Conservation (phyloP, 148 eudicot species). For the Beta vulgaris region DNA sequence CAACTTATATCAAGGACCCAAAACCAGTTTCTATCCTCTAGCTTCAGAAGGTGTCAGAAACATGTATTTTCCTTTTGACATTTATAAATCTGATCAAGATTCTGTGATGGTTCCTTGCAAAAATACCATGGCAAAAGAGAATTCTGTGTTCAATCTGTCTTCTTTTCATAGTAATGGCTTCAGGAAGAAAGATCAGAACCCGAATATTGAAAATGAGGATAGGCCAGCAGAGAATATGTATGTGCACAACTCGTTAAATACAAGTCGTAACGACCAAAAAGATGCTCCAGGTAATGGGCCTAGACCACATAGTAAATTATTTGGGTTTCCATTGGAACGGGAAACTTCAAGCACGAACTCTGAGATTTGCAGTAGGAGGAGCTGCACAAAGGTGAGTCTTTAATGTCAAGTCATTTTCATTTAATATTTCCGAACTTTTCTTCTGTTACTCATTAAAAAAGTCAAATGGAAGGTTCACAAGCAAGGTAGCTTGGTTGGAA, state of each 20-base stretch:
- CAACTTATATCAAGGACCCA: constrained; percentile 39
- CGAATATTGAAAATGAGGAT: constrained; percentile 33
- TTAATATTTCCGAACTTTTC: not conserved
- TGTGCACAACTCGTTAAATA: constrained; percentile 19
- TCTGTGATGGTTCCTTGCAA: constrained; percentile 28
- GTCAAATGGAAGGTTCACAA: constrained; percentile 67
- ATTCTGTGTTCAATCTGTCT: constrained; percentile 22
- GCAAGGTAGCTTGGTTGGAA: constrained; percentile 88
- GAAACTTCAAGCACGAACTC: constrained; percentile 40
- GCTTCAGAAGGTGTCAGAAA: constrained; percentile 76
- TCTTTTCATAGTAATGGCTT: constrained; percentile 28
- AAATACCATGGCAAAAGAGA: constrained; percentile 35
- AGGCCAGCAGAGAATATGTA: constrained; percentile 31
- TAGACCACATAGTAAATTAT: constrained; percentile 46
- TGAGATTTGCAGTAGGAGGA: constrained; percentile 62
- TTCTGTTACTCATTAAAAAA: constrained; percentile 6
- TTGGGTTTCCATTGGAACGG: constrained; percentile 61
- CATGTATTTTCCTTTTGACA: constrained; percentile 46
- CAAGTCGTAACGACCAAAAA: constrained; percentile 29
- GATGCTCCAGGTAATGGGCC: constrained; percentile 36
- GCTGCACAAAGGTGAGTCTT: constrained; percentile 78
- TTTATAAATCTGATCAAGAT: constrained; percentile 38
- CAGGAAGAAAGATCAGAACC: constrained; percentile 26
- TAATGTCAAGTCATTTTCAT: not conserved
- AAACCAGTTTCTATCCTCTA: constrained; percentile 59